Evolutionary conservation across 164 flowering plant species (phyloP), one percentile per base, ranked within the genome.

Genomic region (Tinospora cordifolia): DNA sequence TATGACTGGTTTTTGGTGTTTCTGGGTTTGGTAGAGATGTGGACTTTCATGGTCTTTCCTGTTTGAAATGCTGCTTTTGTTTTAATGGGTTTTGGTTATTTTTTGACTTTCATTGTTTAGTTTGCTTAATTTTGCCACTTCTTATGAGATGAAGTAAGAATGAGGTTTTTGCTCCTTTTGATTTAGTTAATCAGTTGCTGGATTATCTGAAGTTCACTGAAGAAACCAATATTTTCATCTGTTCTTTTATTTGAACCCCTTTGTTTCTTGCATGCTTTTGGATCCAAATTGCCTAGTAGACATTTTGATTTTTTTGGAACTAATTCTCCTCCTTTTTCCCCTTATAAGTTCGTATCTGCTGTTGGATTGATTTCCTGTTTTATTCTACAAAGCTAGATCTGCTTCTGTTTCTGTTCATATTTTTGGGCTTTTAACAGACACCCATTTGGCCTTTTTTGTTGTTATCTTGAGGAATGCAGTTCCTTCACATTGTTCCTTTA

Each of bases 131-230:
- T 60, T 66, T 51, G 36, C 8, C 15, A n/a, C 22, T 68, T 54
- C 47, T 44, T 10, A 44, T 44, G 47, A 9, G 47, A 44, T 2
- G 60, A 19, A 65, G 47, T 66, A 66, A 25, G 47, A 47, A 15
- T 62, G 70, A 63, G 62, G 62, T 19, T 70, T 70, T 47, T 65
- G 63, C 69, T 68, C 57, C 76, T 70, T 75, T 8, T 69, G 21
- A 68, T 70, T 46, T 39, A 26, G 19, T 62, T 76, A 70, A 69
- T 73, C 69, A 68, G 75, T 73, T 67, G 58, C 25, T 49, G 14
- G 3, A 6, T 63, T 71, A 22, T 21, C 3, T 26, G 17, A 21
- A 13, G 36, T 68, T 54, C 21, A 12, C 25, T 17, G 41, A 21
- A 47, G 24, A 26, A 9, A 25, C 41, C 41, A n/a, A 17, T 25